Conservation (phyloP, 441 rosid genomes). For the Croton setiger region DNA sequence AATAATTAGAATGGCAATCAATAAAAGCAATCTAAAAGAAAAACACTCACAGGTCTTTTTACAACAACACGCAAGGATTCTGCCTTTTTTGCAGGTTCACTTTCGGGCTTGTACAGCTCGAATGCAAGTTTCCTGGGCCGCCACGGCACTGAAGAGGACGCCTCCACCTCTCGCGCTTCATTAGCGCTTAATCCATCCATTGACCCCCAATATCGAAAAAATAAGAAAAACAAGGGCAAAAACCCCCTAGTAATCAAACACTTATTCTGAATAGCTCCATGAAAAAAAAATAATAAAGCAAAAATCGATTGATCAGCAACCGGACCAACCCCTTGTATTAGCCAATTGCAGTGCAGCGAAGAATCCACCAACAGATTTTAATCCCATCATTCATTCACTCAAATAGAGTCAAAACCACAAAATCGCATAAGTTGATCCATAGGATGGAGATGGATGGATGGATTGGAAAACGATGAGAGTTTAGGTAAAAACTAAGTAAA, state of each 20-base stretch:
- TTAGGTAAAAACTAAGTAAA: not conserved
- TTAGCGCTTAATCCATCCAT: conserved; percentile 70
- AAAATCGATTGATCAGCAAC: conserved; percentile 30
- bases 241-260: conserved; percentile 33
- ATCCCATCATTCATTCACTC: conserved; percentile 63
- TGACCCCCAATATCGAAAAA: conserved; percentile 16
- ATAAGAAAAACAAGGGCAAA: conserved; percentile 8
- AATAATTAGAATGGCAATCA: conserved; percentile 9
- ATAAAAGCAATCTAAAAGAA: conserved; percentile 1
- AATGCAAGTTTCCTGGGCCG: conserved; percentile 75
- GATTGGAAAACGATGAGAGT: too few species aligned
- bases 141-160: conserved; percentile 44
- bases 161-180: conserved; percentile 35
- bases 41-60: conserved; percentile 68
- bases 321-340: conserved; percentile 19
- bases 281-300: not conserved
- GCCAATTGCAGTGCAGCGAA: conserved; percentile 25
- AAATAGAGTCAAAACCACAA: conserved; percentile 19
- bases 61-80: conserved; percentile 49
- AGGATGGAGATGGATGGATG: too few species aligned
- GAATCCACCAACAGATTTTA: conserved; percentile 67
- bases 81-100: conserved; percentile 30
- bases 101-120: conserved; percentile 34
- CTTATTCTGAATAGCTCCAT: conserved; percentile 32
- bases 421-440: conserved; percentile 24